phyloP scores from a whole-genome alignment of 495 filamentous ascomycete species.

The Neurospora intermedia region DNA sequence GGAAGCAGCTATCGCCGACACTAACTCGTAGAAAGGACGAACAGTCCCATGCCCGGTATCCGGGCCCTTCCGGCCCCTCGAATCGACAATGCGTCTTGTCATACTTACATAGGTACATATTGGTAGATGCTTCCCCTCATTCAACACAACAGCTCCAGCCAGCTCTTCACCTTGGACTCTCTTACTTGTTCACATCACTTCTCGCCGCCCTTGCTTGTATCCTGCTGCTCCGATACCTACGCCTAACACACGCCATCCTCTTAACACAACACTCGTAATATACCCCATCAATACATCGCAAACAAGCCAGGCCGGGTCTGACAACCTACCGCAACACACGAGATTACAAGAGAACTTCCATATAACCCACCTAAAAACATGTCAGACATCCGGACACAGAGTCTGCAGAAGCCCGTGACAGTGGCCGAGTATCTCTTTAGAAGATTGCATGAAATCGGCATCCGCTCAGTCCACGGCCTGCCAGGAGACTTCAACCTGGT shows the following conservation, averaged over 20 bases:
- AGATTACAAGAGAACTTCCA: not conserved
- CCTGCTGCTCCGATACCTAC: not conserved
- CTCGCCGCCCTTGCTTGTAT: not conserved
- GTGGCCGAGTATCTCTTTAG: slow-evolving; percentile 58
- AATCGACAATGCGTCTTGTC: not conserved
- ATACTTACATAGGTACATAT: not conserved
- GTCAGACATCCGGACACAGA: slow-evolving; percentile 25
- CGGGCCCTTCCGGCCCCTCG: not conserved
- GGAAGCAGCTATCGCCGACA: not conserved
- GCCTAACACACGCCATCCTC: not conserved
- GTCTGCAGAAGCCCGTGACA: slow-evolving; percentile 34
- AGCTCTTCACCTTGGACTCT: not conserved
- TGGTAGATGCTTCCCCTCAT: not conserved
- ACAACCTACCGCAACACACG: not conserved
- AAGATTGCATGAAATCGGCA: slow-evolving; percentile 56
- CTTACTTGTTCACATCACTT: not conserved
- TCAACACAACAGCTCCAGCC: not conserved
- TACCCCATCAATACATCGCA: not conserved
- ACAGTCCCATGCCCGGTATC: not conserved
- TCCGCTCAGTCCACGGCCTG: slow-evolving; percentile 56
- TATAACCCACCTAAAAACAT: slow-evolving; percentile 6
- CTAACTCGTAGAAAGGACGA: not conserved
- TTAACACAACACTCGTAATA: not conserved
- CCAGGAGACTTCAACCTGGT: slow-evolving; percentile 73
- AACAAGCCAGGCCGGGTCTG: not conserved